Conservation (phyloP, 371 early-diverging fungal species). For the Lichtheimia hyalospora region DNA sequence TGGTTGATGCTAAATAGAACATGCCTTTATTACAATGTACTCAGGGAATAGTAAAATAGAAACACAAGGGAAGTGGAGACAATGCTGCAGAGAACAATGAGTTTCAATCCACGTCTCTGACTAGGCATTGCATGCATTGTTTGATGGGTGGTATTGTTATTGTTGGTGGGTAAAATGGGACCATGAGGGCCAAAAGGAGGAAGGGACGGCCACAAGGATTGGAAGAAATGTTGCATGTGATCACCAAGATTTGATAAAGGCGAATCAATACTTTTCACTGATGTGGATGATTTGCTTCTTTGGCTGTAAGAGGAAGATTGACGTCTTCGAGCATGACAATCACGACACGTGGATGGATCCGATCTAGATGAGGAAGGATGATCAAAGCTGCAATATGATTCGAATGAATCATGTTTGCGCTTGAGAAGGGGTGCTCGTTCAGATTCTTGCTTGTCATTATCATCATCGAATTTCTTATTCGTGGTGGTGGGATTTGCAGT, state of each 20-base stretch:
- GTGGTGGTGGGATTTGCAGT: too few species aligned
- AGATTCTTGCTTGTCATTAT: too few species aligned
- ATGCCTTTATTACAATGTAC: neutral
- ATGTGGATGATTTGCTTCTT: neutral
- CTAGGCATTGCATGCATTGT: neutral
- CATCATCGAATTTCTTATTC: too few species aligned
- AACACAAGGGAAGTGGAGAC: neutral
- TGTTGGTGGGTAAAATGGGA: neutral
- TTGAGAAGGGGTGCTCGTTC: neutral
- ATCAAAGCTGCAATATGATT: conserved; percentile 11
- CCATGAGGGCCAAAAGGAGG: neutral
- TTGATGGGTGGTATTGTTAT: neutral
- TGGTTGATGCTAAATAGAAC: neutral
- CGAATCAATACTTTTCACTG: neutral
- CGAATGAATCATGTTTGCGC: neutral
- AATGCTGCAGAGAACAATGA: neutral
- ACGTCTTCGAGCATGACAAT: conserved; percentile 2
- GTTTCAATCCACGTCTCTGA: neutral
- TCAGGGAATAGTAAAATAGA: conserved; percentile 2
- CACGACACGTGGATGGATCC: conserved; percentile 3
- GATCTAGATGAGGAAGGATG: conserved; percentile 11
- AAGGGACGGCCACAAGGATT: neutral
- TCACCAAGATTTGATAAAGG: too few species aligned
- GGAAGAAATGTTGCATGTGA: neutral
- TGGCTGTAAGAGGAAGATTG: neutral